Conservation (phyloP, 495 filamentous ascomycete species). For the Pseudomonodictys pantanalensis region DNA sequence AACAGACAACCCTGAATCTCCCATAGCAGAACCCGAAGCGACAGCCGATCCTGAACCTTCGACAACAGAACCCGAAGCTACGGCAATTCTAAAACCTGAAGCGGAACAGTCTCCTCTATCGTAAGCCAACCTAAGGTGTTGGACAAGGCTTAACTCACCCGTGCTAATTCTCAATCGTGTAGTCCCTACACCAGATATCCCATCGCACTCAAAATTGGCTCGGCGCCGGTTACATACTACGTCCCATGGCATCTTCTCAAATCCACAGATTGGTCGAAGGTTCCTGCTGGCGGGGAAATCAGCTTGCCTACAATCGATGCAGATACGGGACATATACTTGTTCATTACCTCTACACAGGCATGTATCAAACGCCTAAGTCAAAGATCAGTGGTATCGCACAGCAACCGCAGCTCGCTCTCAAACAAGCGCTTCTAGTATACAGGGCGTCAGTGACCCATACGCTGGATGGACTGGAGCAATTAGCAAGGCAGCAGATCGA, state of each 20-base stretch:
- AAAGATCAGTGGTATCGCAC: background rate
- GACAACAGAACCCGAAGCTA: too few relatives aligned
- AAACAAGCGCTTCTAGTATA: constrained; percentile 12
- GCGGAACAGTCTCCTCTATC: too few relatives aligned
- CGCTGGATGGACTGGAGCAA: constrained; percentile 5
- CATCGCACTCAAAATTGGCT: constrained; percentile 3
- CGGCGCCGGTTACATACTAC: background rate
- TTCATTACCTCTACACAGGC: constrained; percentile 17
- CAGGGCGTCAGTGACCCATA: background rate
- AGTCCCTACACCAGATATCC: constrained; percentile 9
- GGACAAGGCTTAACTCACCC: too few relatives aligned
- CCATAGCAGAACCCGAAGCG: too few relatives aligned
- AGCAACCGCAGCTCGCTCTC: constrained; percentile 2
- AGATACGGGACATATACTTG: constrained; percentile 16
- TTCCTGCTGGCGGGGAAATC: background rate
- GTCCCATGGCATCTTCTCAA: constrained; percentile 11
- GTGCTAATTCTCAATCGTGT: too few relatives aligned
- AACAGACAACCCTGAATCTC: too few relatives aligned
- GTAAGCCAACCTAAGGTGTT: too few relatives aligned
- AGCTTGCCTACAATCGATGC: constrained; percentile 1
- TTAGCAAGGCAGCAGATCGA: constrained; percentile 6
- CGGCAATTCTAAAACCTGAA: too few relatives aligned
- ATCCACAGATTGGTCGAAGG: background rate
- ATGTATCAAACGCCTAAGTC: constrained; percentile 15
- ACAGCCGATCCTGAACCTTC: too few relatives aligned